phyloP scores from a whole-genome alignment of 192 early-diverging fungal species.

The Coemansia sp. region DNA sequence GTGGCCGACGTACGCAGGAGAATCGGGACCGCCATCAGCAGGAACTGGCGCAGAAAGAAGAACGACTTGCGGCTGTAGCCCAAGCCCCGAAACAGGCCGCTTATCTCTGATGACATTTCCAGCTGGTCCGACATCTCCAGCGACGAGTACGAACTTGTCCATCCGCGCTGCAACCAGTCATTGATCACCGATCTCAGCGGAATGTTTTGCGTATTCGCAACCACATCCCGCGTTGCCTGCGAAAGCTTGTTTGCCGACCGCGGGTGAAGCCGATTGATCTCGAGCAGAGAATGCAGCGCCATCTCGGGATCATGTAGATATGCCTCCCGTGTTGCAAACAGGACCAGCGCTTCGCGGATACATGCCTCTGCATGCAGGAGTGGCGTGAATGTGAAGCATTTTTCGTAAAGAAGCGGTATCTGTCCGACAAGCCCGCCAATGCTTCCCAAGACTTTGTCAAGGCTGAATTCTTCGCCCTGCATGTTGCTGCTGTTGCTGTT shows the following conservation, averaged over 20 bases:
- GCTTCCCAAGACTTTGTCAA: slow-evolving; percentile 7
- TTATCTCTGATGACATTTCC: slow-evolving; percentile 28
- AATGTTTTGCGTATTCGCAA: slow-evolving; percentile 18
- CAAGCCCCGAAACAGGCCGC: slow-evolving; percentile 22
- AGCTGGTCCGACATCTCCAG: slow-evolving; percentile 42
- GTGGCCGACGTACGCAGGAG: slow-evolving; percentile 38
- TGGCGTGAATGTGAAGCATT: slow-evolving; percentile 44
- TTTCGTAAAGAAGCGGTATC: slow-evolving; percentile 43
- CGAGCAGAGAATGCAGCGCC: slow-evolving; percentile 25
- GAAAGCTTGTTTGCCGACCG: not conserved
- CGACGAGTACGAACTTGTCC: slow-evolving; percentile 27
- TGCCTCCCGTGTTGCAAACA: slow-evolving; percentile 35
- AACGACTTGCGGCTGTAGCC: slow-evolving; percentile 38
- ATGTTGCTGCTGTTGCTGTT: not conserved
- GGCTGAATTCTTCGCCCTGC: not conserved
- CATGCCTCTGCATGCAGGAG: slow-evolving; percentile 50
- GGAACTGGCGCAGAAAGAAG: slow-evolving; percentile 50
- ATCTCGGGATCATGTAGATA: slow-evolving; percentile 18
- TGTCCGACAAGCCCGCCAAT: slow-evolving; percentile 28
- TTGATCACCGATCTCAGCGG: slow-evolving; percentile 24
- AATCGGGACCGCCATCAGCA: slow-evolving; percentile 38
- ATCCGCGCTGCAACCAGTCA: slow-evolving; percentile 44
- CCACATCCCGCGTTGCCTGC: slow-evolving; percentile 24
- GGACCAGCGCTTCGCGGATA: slow-evolving; percentile 43
- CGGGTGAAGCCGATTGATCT: slow-evolving; percentile 3